Percentiles rank a stretch among this genome's conserved stretches.
phyloP scores from a whole-genome alignment of 768 basidiomycete species.

The Trametes cingulata region DNA sequence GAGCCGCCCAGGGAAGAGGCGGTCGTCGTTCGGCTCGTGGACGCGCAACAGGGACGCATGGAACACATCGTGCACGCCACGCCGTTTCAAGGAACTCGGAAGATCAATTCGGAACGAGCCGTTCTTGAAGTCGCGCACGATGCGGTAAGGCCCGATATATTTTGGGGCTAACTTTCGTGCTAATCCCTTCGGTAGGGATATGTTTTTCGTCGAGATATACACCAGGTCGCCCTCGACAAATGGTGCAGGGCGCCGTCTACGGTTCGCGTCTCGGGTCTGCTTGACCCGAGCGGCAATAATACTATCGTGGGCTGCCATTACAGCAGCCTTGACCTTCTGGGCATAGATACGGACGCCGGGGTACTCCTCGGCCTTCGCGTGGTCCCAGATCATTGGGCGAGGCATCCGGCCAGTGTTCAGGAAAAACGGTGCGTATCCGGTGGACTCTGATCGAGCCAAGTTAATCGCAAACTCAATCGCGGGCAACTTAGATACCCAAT shows the following conservation, averaged over 20 bases:
- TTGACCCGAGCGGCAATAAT: slow-evolving; percentile 36
- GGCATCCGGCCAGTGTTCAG: slow-evolving; percentile 29
- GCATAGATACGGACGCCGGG: slow-evolving; percentile 32
- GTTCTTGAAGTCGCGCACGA: slow-evolving; percentile 24
- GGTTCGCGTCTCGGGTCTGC: slow-evolving; percentile 36
- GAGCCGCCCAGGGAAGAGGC: slow-evolving; percentile 38
- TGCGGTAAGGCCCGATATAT: slow-evolving; percentile 41
- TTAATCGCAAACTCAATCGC: slow-evolving; percentile 44
- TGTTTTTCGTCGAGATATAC: slow-evolving; percentile 41
- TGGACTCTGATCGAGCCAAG: slow-evolving; percentile 32
- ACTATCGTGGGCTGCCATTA: slow-evolving; percentile 38
- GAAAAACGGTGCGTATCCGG: slow-evolving; percentile 38
- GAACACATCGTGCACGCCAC: slow-evolving; percentile 38
- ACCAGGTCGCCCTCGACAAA: slow-evolving; percentile 34
- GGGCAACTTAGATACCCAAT: slow-evolving; percentile 36
- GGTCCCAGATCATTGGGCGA: slow-evolving; percentile 31
- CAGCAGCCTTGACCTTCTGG: slow-evolving; percentile 23
- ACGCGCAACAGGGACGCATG: slow-evolving; percentile 36
- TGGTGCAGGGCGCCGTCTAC: slow-evolving; percentile 13
- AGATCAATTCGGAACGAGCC: slow-evolving; percentile 34
- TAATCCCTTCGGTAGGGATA: slow-evolving; percentile 35
- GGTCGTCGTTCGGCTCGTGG: slow-evolving; percentile 34
- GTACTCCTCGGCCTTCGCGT: slow-evolving; percentile 7
- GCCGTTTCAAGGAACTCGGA: slow-evolving; percentile 27
- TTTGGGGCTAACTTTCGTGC: slow-evolving; percentile 39